Conservation (phyloP, 345 rosid species). For the Nasturtium officinale region DNA sequence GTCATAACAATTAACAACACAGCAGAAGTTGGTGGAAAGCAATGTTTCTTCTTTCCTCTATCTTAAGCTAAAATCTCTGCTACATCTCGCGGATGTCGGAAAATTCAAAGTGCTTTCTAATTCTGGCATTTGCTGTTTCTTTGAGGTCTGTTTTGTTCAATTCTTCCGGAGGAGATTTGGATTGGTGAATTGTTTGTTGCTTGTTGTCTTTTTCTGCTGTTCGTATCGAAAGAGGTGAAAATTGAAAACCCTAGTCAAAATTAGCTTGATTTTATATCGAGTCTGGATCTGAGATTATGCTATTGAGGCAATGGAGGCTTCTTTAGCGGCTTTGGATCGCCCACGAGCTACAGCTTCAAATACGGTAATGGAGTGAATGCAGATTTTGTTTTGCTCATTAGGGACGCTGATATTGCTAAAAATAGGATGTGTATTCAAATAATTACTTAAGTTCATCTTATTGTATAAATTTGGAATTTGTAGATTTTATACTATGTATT, state of each 20-base stretch:
- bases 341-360: slow-evolving; percentile 66
- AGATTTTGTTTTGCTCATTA: background rate
- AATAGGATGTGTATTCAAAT: background rate
- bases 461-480: slow-evolving; percentile 16
- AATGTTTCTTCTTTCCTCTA: slow-evolving; percentile 46
- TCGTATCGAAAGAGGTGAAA: slow-evolving; percentile 28
- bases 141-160: background rate
- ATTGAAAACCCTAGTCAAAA: slow-evolving; percentile 32
- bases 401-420: slow-evolving; percentile 2
- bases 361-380: slow-evolving; percentile 54
- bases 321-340: slow-evolving; percentile 85
- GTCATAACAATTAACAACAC: slow-evolving; percentile 5
- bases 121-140: background rate
- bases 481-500: slow-evolving; percentile 1
- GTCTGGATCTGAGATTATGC: slow-evolving; percentile 48
- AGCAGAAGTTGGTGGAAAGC: slow-evolving; percentile 58
- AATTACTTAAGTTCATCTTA: background rate
- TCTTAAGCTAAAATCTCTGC: slow-evolving; percentile 1
- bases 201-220: slow-evolving; percentile 27
- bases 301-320: slow-evolving; percentile 68
- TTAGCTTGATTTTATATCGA: slow-evolving; percentile 1
- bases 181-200: slow-evolving; percentile 22
- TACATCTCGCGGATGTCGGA: slow-evolving; percentile 28
- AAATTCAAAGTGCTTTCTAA: background rate
- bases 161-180: background rate